These are phyloP conservation scores for Aspergillus vadensis DNA, from an alignment of 2,329 filamentous ascomycete genomes.

Conservation along the genomic window DNA sequence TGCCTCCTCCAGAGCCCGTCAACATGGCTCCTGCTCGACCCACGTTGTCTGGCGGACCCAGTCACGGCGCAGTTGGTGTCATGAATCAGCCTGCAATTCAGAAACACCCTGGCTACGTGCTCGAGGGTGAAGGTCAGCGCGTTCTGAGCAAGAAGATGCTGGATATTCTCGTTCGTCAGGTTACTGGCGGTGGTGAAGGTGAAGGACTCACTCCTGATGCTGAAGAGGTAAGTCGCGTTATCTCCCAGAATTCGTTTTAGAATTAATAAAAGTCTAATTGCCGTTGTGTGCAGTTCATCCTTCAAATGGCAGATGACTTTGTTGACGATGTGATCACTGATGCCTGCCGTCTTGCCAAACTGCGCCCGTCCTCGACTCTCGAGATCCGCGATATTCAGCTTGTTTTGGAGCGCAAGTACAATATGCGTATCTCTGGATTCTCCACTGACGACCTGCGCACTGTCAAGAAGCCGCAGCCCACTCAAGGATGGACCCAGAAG, in stretches of 20 bases:
- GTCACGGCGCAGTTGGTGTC: constrained; percentile 74
- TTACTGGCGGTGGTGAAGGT: constrained; percentile 76
- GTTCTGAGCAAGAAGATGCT: constrained; percentile 98
- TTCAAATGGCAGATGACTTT: constrained; percentile 89
- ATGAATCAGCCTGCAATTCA: constrained; percentile 84
- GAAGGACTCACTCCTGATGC: constrained; percentile 86
- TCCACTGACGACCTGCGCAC: constrained; percentile 92
- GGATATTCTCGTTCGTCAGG: constrained; percentile 90
- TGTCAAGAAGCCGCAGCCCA: constrained; percentile 88
- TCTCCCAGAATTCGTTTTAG: constrained; percentile 7
- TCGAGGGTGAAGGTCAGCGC: constrained; percentile 88
- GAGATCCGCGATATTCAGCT: constrained; percentile 87
- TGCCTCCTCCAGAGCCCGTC: constrained; percentile 72
- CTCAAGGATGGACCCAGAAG: constrained; percentile 88
- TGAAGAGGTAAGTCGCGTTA: constrained; percentile 71
- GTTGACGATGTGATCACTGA: constrained; percentile 86
- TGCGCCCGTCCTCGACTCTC: constrained; percentile 84
- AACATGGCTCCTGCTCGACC: constrained; percentile 71
- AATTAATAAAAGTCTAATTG: constrained; percentile 12
- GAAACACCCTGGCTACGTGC: constrained; percentile 78
- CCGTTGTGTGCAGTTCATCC: constrained; percentile 64
- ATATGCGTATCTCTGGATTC: constrained; percentile 91
- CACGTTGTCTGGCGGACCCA: constrained; percentile 76
- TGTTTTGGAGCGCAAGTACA: constrained; percentile 80
- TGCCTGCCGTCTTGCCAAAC: constrained; percentile 89